Evolutionary conservation across 305 asterid genomes (phyloP).

Genomic region (Rubia occidens): DNA sequence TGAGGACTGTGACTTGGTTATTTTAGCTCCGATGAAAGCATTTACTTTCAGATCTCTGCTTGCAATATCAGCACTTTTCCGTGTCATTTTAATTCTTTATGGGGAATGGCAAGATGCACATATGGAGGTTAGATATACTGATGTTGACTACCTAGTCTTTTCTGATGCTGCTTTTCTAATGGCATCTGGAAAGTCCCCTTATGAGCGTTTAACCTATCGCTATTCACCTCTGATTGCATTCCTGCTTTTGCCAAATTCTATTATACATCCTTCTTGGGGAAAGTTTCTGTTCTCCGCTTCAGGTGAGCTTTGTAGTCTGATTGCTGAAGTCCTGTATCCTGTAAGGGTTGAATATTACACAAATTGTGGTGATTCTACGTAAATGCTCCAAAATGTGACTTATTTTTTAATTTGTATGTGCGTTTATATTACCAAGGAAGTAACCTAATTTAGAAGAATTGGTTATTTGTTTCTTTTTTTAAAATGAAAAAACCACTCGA

Average conservation of each 20-base stretch:
- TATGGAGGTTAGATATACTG: slow-evolving; percentile 89
- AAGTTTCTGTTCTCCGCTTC: slow-evolving; percentile 65
- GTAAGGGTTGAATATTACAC: neutral
- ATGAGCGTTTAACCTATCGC: slow-evolving; percentile 74
- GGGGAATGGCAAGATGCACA: slow-evolving; percentile 92
- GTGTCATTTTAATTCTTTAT: slow-evolving; percentile 51
- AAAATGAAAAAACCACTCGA: neutral
- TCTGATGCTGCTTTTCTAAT: slow-evolving; percentile 78
- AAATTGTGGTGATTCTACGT: neutral
- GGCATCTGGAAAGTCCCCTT: slow-evolving; percentile 71
- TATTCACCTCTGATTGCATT: slow-evolving; percentile 78
- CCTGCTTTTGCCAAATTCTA: slow-evolving; percentile 71
- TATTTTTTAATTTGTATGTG: neutral
- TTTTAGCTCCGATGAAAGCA: slow-evolving; percentile 31
- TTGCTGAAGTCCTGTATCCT: neutral
- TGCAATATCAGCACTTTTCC: slow-evolving; percentile 54
- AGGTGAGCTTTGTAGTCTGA: slow-evolving; percentile 30
- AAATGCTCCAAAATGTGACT: neutral
- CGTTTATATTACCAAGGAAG: neutral
- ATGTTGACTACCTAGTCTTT: slow-evolving; percentile 78
- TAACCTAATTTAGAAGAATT: neutral
- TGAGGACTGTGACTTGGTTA: slow-evolving; percentile 11
- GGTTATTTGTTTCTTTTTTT: neutral
- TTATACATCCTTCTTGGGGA: slow-evolving; percentile 77
- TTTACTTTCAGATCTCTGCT: slow-evolving; percentile 43